These are phyloP conservation scores for Leptographium flavum DNA, from an alignment of 2,329 filamentous ascomycete genomes.

Conservation along the genomic window DNA sequence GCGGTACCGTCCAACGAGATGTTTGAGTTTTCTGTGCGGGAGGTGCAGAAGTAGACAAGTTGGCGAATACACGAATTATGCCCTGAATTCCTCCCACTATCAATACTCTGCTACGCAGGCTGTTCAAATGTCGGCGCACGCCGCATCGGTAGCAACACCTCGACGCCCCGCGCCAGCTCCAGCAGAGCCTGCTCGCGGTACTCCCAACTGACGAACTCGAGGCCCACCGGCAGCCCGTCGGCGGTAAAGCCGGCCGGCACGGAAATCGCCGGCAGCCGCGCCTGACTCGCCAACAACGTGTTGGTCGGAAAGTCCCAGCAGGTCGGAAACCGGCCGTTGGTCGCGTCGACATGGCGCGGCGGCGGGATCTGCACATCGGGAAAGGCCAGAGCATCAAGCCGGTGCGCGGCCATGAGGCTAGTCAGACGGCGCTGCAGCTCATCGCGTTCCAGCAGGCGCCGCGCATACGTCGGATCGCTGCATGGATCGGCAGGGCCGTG, in stretches of 20 bases:
- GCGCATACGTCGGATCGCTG: neutral
- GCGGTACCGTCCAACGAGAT: conserved; percentile 41
- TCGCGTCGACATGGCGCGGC: conserved; percentile 18
- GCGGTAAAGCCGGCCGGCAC: conserved; percentile 19
- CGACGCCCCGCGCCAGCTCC: neutral
- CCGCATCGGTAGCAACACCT: neutral
- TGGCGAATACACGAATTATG: neutral
- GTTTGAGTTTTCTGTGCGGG: conserved; percentile 22
- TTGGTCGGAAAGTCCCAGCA: conserved; percentile 18
- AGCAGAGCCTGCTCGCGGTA: neutral
- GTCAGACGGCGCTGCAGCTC: neutral
- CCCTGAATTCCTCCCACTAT: no score
- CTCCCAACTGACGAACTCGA: conserved; percentile 12
- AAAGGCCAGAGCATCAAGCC: conserved; percentile 15
- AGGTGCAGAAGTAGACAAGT: conserved; percentile 2
- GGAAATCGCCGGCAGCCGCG: conserved; percentile 19
- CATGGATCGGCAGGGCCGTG: neutral
- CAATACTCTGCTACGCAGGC: no score
- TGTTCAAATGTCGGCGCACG: no score
- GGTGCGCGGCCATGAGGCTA: neutral
- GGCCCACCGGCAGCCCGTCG: conserved; percentile 15
- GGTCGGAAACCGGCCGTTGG: conserved; percentile 13
- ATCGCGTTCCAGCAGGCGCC: neutral
- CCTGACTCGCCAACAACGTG: conserved; percentile 19
- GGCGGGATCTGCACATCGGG: conserved; percentile 20